Evolutionary conservation across 129 eudicot genomes (phyloP), one percentile per base, ranked within the genome.

Genomic region (Daucus carota): DNA sequence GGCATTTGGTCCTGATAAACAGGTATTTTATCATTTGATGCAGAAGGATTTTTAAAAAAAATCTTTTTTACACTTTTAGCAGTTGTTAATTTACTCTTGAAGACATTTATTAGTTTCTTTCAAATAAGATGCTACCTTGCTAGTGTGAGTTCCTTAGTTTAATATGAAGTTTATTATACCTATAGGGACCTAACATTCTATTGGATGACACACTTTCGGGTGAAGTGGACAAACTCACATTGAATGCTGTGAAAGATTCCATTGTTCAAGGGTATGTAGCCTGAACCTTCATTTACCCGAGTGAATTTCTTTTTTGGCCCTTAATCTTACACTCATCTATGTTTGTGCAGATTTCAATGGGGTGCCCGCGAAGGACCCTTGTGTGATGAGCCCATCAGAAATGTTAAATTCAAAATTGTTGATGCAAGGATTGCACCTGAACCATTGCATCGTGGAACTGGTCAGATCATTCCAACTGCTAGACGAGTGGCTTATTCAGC

Each of bases 301-400:
- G 54, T 62, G 40, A 20, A 38, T 67, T 70, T 15, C 24, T 17
- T n/a, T 18, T 29, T 14, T 34, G 36, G n/a, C 59, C 74, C 52
- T 16, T 45, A 68, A 34, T 34, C 17, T 43, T 59, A 17, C 24
- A 60, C 59, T 72, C 28, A 44, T 43, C 41, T 32, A 29, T 70
- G 76, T 13, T n/a, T 48, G 17, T 72, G 43, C 87, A 94, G 98
- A 79, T 94, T 94, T 71, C 97, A 91, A 72, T 94, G 98, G 98
- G 98, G 97, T 60, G 99, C 99, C 71, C 99, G 99, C 43, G 99
- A 95, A 84, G 99, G 99, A 32, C 97, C 99, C 2, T 92, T 95
- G 20, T 95, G 99, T 85, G 99, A 95, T 52, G 99, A 95, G 84
- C 99, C 99, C 28, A 95, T 95, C 69, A 88, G 97, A 80, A 95